Conservation (phyloP, 2,329 filamentous ascomycete species). For the Onygenales sp. region DNA sequence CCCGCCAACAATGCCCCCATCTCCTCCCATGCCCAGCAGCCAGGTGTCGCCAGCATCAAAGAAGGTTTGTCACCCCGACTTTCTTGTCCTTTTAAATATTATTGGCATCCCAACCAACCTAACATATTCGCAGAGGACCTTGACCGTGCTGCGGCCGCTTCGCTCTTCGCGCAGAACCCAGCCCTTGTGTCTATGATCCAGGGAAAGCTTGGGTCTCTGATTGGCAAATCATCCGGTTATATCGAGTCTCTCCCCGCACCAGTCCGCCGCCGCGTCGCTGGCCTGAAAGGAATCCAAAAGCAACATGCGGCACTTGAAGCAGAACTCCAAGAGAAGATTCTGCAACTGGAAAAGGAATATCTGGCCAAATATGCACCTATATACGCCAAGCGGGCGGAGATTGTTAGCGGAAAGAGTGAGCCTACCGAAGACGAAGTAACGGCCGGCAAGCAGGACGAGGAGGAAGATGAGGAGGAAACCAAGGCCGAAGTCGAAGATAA, state of each 20-base stretch:
- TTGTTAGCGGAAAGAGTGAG: constrained; percentile 79
- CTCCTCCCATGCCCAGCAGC: constrained; percentile 93
- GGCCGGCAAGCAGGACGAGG: constrained; percentile 71
- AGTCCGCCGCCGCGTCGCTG: constrained; percentile 87
- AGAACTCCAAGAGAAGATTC: constrained; percentile 95
- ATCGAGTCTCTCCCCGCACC: constrained; percentile 87
- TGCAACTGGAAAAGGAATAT: constrained; percentile 98
- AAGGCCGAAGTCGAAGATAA: constrained; percentile 46
- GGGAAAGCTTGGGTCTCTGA: constrained; percentile 83
- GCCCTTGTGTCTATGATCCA: constrained; percentile 95
- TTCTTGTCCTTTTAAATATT: neutral
- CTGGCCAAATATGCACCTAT: constrained; percentile 97
- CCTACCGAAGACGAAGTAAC: constrained; percentile 80
- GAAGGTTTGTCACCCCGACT: constrained; percentile 61
- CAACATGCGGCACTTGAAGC: constrained; percentile 97
- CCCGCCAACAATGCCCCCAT: constrained; percentile 93
- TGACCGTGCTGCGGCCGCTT: constrained; percentile 76
- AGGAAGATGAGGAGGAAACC: constrained; percentile 56
- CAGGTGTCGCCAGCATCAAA: constrained; percentile 87
- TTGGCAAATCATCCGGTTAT: constrained; percentile 93
- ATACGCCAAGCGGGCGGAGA: constrained; percentile 87
- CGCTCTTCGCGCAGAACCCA: constrained; percentile 92
- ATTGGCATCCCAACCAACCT: constrained; percentile 5
- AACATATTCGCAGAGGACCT: constrained; percentile 61
- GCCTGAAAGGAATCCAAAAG: constrained; percentile 96